Base-by-base conservation (phyloP, 176 grass and related monocot genomes). In the Rhynchospora breviuscula region DNA sequence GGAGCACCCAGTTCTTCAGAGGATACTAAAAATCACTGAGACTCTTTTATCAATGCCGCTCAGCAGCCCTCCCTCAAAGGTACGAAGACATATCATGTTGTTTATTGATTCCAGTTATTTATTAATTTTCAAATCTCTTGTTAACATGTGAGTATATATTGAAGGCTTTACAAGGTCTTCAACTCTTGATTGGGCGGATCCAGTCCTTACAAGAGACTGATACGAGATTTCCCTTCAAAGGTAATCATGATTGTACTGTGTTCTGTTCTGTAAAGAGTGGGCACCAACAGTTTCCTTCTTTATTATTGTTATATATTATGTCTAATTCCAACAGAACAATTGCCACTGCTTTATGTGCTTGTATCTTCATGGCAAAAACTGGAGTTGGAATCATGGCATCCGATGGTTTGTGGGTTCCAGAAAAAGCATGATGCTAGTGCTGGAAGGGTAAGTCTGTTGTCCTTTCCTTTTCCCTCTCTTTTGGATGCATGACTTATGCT, bases 121-220 rank as follows among this genome's bases (percentile, higher is more conserved):
- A 10, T 81, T 61, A 4, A 84, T 87, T 7, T 62, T 63, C 2
- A 19, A 17, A 84, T 29, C 19, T 81, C 77, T 80, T 63, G n/a
- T 43, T 80, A 80, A 81, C 59, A 82, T 84, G 53, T 63, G 64
- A 60, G 86, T 82, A 23, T 86, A 40, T 79, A 13, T 81, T 87
- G 68, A 91, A 94, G 95, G 92, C 89, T 76, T 84, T 94, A 49
- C 89, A 94, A 86, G 89, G 92, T 74, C 78, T 98, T 88, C 95
- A 98, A 91, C 84, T 93, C 26, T 87, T 98, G 74, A 87, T 80
- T 67, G 84, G 87, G 54, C 88, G 91, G 81, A 89, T 88, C 25
- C 90, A 93, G 61, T 94, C 87, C 22, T 91, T 98, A 75, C 95
- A 98, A 85, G 92, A 94, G 89, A 93, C 92, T 82, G 92, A 92